A percentile compares a stretch with the other conserved stretches of the same genome.
Evolutionary conservation across 768 basidiomycete species (phyloP).

Genomic region (Botryobasidium botryosum): DNA sequence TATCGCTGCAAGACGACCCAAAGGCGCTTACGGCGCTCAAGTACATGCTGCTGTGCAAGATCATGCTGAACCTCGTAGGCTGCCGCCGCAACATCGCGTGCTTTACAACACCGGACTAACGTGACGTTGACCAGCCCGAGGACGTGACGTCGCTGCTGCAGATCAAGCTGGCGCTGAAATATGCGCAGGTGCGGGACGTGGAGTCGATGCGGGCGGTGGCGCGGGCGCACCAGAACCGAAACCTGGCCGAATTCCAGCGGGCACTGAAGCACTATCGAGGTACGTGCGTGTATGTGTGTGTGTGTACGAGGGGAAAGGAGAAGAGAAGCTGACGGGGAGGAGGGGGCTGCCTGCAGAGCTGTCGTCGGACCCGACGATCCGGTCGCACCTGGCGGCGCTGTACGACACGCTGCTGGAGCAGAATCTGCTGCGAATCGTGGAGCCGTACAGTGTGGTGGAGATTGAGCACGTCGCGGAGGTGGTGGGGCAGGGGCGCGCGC

Average conservation of each 20-base stretch:
- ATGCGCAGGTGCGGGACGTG: constrained; percentile 73
- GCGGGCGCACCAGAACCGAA: constrained; percentile 80
- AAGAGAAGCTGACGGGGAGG: constrained; percentile 2
- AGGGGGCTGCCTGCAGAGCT: constrained; percentile 39
- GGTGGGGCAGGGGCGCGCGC: constrained; percentile 75
- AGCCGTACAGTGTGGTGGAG: constrained; percentile 89
- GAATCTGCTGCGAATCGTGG: constrained; percentile 86
- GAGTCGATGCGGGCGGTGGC: constrained; percentile 95
- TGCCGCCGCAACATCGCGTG: background rate
- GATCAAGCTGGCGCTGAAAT: constrained; percentile 76
- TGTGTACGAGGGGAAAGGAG: background rate
- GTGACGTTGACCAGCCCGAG: constrained; percentile 44
- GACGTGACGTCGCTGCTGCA: constrained; percentile 77
- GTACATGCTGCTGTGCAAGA: constrained; percentile 96
- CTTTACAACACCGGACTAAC: background rate
- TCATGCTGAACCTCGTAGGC: constrained; percentile 88
- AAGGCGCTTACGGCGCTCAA: constrained; percentile 72
- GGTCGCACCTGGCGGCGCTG: constrained; percentile 80
- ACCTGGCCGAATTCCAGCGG: constrained; percentile 77
- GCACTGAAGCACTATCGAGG: constrained; percentile 79
- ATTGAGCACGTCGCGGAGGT: constrained; percentile 71
- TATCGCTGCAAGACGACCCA: constrained; percentile 60
- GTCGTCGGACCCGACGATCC: constrained; percentile 87
- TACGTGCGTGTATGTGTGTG: constrained; percentile 16
- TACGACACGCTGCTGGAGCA: constrained; percentile 96